phyloP scores from a whole-genome alignment of 108 stramenopile species.

The Cyclostephanos tholiformis region DNA sequence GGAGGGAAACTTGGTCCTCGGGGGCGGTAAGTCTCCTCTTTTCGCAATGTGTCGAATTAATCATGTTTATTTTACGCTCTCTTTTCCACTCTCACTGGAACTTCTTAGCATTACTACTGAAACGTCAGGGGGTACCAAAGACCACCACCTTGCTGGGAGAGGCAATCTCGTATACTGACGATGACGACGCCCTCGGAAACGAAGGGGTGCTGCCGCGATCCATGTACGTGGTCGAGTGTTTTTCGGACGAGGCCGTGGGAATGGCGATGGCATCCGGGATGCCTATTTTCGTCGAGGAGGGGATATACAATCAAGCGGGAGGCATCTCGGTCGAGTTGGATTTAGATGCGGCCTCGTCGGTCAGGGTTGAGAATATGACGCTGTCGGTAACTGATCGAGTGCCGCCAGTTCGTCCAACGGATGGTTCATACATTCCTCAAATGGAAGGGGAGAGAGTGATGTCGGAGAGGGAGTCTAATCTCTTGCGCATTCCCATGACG shows the following conservation, averaged over 20 bases:
- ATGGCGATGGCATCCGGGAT: constrained; percentile 67
- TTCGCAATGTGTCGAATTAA: too few species aligned
- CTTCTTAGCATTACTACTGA: constrained; percentile 58
- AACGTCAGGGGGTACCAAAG: constrained; percentile 56
- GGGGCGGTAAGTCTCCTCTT: constrained; percentile 37
- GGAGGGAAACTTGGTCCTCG: constrained; percentile 69
- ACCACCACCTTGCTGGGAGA: constrained; percentile 61
- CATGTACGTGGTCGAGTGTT: constrained; percentile 83
- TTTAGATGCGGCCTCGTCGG: constrained; percentile 10
- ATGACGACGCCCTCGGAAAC: constrained; percentile 74
- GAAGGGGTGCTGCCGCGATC: constrained; percentile 57
- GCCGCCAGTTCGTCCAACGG: constrained; percentile 45
- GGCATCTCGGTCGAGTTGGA: constrained; percentile 28
- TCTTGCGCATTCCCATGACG: constrained; percentile 65
- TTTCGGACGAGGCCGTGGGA: constrained; percentile 87
- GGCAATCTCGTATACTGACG: constrained; percentile 48
- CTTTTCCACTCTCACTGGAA: too few species aligned
- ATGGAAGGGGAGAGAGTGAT: constrained; percentile 64
- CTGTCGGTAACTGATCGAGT: constrained; percentile 29
- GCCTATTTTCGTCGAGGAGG: constrained; percentile 59
- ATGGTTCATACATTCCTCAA: constrained; percentile 44
- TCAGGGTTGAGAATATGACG: constrained; percentile 3
- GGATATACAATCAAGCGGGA: constrained; percentile 57
- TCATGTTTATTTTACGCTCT: too few species aligned
- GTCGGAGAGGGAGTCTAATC: constrained; percentile 39